Conservation (phyloP, 139 green algal genomes). For the Closterium sp. region DNA sequence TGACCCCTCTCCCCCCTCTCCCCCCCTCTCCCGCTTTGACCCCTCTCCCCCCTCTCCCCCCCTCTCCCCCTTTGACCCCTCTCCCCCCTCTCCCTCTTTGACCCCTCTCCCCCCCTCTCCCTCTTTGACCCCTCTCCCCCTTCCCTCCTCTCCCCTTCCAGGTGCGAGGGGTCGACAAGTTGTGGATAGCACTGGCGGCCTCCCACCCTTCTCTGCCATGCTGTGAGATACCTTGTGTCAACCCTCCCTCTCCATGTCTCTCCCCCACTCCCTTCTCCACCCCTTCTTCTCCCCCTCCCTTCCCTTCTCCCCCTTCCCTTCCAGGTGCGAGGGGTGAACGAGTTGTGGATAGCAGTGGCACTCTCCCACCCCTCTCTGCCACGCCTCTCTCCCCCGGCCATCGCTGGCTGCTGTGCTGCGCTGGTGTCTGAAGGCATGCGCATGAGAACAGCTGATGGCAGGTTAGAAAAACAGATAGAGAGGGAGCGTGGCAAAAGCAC, state of each 20-base stretch:
- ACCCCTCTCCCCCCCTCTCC: neutral
- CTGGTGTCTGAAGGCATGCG: slow-evolving; percentile 46
- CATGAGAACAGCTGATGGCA: neutral
- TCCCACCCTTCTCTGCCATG: neutral
- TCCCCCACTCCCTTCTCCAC: no score
- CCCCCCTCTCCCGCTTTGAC: no score
- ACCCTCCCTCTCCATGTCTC: neutral
- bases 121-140: neutral
- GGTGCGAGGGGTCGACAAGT: slow-evolving; percentile 36
- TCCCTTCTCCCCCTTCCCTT: neutral
- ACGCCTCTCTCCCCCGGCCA: neutral
- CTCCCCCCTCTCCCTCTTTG: neutral
- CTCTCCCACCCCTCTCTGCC: slow-evolving; percentile 2
- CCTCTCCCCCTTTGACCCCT: neutral
- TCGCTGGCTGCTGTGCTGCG: slow-evolving; percentile 19
- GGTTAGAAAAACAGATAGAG: no score
- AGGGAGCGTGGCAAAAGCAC: no score
- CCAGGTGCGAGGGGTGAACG: slow-evolving; percentile 29
- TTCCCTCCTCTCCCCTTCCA: neutral
- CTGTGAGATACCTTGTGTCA: no score
- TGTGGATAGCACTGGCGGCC: slow-evolving; percentile 44
- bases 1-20: no score
- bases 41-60: no score
- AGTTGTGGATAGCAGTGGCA: slow-evolving; percentile 46
- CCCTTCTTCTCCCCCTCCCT: neutral